phyloP scores from a whole-genome alignment of 768 basidiomycete genomes.

The Mycena leptocephala region DNA sequence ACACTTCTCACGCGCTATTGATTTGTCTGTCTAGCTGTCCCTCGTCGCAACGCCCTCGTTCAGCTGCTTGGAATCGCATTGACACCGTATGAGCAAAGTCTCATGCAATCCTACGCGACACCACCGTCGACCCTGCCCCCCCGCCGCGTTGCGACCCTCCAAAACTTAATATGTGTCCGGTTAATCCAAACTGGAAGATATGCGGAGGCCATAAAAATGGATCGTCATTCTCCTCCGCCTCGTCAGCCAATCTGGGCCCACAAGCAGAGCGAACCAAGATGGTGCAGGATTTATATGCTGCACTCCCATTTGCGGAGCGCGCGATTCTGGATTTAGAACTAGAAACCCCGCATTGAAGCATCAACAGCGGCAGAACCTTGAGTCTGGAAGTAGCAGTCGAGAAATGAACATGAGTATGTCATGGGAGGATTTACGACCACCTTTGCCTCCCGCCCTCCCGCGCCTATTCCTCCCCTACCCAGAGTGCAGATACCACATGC shows the following conservation, averaged over 20 bases:
- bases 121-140: conserved; percentile 66
- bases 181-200: conserved; percentile 83
- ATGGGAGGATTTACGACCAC: conserved; percentile 71
- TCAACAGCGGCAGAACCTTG: conserved; percentile 2
- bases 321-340: conserved; percentile 75
- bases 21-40: conserved; percentile 41
- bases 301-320: conserved; percentile 77
- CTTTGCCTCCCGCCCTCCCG: conserved; percentile 37
- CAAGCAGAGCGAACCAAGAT: conserved; percentile 71
- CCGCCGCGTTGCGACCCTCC: conserved; percentile 70
- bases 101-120: conserved; percentile 72
- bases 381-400: conserved; percentile 22
- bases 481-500: conserved; percentile 27
- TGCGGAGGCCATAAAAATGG: conserved; percentile 82
- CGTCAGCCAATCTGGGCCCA: conserved; percentile 55
- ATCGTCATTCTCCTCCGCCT: conserved; percentile 71
- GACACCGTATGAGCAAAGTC: conserved; percentile 73
- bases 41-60: conserved; percentile 70
- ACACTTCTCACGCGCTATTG: not conserved
- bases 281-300: conserved; percentile 78
- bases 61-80: conserved; percentile 79
- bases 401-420: conserved; percentile 44
- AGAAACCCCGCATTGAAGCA: conserved; percentile 42
- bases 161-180: conserved; percentile 86
- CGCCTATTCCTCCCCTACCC: conserved; percentile 47